Base-by-base conservation (phyloP, 441 rosid genomes). In the Capsella rubella region DNA sequence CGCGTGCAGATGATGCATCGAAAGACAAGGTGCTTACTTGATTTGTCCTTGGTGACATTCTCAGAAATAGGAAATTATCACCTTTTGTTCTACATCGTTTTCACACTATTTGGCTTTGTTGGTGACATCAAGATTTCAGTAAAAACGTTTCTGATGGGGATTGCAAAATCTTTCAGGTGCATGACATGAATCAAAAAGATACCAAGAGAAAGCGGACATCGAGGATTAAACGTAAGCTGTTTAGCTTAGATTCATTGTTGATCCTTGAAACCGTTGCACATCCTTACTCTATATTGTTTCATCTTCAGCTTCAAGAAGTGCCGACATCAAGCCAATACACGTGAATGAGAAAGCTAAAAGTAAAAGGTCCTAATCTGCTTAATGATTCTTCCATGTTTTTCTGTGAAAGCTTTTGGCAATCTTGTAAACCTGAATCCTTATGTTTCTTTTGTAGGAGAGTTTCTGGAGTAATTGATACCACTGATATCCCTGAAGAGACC, bases 131-230 rank as follows among this genome's bases (percentile, higher is more conserved):
- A 86, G 86, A 68, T 53, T 53, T 68, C 56, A 78, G 63, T 62
- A 65, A 71, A 35, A 71, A 35, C 42, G 60, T 58, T 57, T 40
- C 9, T 64, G 78, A 64, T 28, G 64, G 69, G 52, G 73, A 74
- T 25, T 75, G 71, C 47, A 58, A 77, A 73, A 47, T 64, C 25
- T 54, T 64, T 43, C 64, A 56, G 57, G 80, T 40, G 40, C 73
- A 68, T 32, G 76, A 50, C 8, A 64, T 25, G 43, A 72, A 52
- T 54, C 61, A 67, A 35, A 78, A 83, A 71, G 59, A 61, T 43
- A 54, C 77, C 63, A 76, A 78, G 43, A 74, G 79, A 79, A 83
- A 76, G 76, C 77, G 39, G 47, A 78, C 61, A 37, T 65, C 84
- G 34, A 82, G 55, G 71, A 70, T 32, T 42, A 77, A 53, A 75